Evolutionary conservation across 345 rosid species (phyloP).

Genomic region (Cardamine chenopodiifolia): DNA sequence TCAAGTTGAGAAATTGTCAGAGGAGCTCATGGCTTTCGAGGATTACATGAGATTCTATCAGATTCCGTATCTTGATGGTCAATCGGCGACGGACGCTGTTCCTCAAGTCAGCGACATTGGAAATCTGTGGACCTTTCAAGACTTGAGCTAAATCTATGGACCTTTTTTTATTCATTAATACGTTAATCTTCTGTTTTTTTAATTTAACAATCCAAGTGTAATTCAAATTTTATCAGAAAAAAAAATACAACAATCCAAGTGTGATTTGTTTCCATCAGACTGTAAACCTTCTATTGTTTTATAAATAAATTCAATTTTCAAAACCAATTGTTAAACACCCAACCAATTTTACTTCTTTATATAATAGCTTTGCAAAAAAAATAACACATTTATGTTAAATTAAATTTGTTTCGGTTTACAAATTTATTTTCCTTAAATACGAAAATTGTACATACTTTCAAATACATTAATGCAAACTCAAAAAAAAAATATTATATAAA

Average conservation of each 20-base stretch:
- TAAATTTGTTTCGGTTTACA: too few species aligned
- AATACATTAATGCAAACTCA: background rate
- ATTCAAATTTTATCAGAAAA: background rate
- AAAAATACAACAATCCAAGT: background rate
- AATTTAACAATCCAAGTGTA: background rate
- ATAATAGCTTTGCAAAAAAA: too few species aligned
- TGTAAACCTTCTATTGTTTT: background rate
- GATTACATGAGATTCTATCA: constrained; percentile 75
- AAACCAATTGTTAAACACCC: background rate
- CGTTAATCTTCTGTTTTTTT: background rate
- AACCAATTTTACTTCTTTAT: background rate
- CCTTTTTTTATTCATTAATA: background rate
- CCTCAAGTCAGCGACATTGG: background rate
- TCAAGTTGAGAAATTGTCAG: constrained; percentile 58
- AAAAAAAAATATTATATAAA: background rate
- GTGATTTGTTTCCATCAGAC: background rate
- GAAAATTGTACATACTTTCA: background rate
- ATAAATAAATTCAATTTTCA: background rate
- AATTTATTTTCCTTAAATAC: too few species aligned
- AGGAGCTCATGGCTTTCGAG: constrained; percentile 78
- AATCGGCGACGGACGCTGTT: background rate
- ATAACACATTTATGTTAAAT: background rate
- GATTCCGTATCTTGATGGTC: constrained; percentile 65
- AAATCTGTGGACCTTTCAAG: background rate
- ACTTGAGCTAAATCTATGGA: background rate